Conservation (phyloP, 805 yeast species). For the Candida pseudofarinosa region DNA sequence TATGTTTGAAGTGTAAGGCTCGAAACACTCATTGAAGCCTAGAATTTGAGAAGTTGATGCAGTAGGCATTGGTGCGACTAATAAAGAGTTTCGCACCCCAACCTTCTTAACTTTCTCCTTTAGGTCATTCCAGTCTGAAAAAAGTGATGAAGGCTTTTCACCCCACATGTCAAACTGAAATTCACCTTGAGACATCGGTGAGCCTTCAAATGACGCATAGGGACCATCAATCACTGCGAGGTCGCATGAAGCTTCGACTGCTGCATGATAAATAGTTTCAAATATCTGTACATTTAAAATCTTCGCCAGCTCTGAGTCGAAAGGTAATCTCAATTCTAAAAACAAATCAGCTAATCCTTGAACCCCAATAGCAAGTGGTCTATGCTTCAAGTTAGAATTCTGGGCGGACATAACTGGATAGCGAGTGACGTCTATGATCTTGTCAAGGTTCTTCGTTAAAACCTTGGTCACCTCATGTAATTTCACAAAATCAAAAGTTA, state of each 20-base stretch:
- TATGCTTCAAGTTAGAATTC: conserved; percentile 70
- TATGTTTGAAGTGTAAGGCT: conserved; percentile 90
- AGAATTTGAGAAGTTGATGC: conserved; percentile 95
- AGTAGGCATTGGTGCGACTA: conserved; percentile 97
- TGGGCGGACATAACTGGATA: conserved; percentile 82
- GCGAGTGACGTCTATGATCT: conserved; percentile 75
- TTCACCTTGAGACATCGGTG: conserved; percentile 84
- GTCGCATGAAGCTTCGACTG: conserved; percentile 83
- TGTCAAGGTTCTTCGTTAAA: conserved; percentile 72
- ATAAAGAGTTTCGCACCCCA: conserved; percentile 82
- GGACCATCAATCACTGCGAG: conserved; percentile 66
- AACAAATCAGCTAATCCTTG: conserved; percentile 94
- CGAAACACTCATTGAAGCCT: conserved; percentile 94
- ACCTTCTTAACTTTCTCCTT: conserved; percentile 53
- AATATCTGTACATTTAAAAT: conserved; percentile 77
- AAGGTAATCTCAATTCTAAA: conserved; percentile 74
- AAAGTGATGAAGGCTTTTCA: conserved; percentile 68
- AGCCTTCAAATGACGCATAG: conserved; percentile 72
- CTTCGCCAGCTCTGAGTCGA: conserved; percentile 78
- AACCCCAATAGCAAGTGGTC: conserved; percentile 98
- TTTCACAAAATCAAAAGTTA: conserved; percentile 64
- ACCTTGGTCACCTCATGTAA: conserved; percentile 77
- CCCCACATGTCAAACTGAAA: conserved; percentile 89
- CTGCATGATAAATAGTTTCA: conserved; percentile 94
- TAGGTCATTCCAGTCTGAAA: conserved; percentile 75